Evolutionary conservation across 805 yeast genomes (phyloP).

Genomic region (Cyberlindnera bimundalis): DNA sequence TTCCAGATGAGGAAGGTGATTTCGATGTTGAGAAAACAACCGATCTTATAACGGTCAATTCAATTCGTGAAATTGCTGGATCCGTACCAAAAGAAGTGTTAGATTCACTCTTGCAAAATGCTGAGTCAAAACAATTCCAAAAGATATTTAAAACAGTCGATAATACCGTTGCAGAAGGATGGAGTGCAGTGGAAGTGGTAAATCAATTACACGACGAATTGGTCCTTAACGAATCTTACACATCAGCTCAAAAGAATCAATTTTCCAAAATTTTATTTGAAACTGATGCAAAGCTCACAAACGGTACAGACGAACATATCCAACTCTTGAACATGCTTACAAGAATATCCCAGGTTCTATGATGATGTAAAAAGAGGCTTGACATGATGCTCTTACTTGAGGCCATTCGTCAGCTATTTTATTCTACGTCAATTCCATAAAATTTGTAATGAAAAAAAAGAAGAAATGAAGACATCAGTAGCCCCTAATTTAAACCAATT

Average conservation of each 20-base stretch:
- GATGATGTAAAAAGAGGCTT: too few species aligned
- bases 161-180: conserved; percentile 60
- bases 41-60: conserved; percentile 36
- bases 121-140: conserved; percentile 31
- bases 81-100: conserved; percentile 54
- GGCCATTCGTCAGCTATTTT: background rate
- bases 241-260: conserved; percentile 55
- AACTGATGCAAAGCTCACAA: conserved; percentile 68
- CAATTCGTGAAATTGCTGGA: conserved; percentile 74
- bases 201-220: conserved; percentile 69
- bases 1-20: conserved; percentile 34
- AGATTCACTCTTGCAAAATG: conserved; percentile 37
- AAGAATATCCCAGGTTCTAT: conserved; percentile 41
- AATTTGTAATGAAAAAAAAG: too few species aligned
- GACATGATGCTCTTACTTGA: too few species aligned
- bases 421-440: background rate
- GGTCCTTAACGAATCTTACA: conserved; percentile 49
- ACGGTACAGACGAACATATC: conserved; percentile 87
- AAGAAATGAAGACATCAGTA: background rate
- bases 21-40: conserved; percentile 30
- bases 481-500: background rate
- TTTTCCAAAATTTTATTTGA: conserved; percentile 67
- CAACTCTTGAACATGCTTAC: conserved; percentile 67
- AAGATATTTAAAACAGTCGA: conserved; percentile 43
- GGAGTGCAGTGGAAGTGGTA: conserved; percentile 72